A percentile compares a stretch with the other conserved stretches of the same genome.
Evolutionary conservation across 2,329 filamentous ascomycete genomes (phyloP).

Genomic region (Albophoma yamanashiensis): DNA sequence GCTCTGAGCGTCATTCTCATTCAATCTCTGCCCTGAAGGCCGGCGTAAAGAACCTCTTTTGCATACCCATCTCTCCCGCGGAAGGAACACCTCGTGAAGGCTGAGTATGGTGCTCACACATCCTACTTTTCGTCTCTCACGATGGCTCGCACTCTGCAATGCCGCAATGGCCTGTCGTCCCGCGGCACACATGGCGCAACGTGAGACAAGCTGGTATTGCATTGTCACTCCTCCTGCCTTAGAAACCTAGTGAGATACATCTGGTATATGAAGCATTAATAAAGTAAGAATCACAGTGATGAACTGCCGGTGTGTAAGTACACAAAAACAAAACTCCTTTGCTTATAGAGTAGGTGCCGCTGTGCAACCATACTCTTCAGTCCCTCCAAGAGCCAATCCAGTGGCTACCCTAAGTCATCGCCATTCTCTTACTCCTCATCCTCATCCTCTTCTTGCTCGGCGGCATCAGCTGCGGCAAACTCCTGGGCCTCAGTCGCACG

Average conservation of each 20-base stretch:
- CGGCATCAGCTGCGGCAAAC: not conserved
- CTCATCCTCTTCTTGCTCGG: not conserved
- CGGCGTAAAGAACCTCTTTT: not conserved
- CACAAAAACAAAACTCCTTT: not conserved
- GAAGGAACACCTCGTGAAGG: too few relatives aligned
- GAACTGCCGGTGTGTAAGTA: not conserved
- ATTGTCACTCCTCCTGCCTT: not conserved
- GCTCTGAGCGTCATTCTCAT: not conserved
- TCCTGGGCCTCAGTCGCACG: conserved; percentile 1
- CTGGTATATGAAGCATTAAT: not conserved
- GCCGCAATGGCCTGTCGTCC: too few relatives aligned
- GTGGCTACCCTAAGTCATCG: not conserved
- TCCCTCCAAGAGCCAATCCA: not conserved
- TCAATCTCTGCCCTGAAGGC: not conserved
- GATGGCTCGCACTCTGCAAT: not conserved
- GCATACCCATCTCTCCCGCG: not conserved
- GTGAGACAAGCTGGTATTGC: too few relatives aligned
- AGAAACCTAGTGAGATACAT: not conserved
- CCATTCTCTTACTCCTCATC: not conserved
- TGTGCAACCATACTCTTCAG: not conserved
- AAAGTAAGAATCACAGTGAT: not conserved
- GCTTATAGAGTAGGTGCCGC: not conserved
- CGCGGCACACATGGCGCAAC: not conserved
- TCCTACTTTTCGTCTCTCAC: not conserved
- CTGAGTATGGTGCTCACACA: not conserved